Evolutionary conservation across 169 alveolate genomes (phyloP).

Genomic region (Prorocentrum cordatum): DNA sequence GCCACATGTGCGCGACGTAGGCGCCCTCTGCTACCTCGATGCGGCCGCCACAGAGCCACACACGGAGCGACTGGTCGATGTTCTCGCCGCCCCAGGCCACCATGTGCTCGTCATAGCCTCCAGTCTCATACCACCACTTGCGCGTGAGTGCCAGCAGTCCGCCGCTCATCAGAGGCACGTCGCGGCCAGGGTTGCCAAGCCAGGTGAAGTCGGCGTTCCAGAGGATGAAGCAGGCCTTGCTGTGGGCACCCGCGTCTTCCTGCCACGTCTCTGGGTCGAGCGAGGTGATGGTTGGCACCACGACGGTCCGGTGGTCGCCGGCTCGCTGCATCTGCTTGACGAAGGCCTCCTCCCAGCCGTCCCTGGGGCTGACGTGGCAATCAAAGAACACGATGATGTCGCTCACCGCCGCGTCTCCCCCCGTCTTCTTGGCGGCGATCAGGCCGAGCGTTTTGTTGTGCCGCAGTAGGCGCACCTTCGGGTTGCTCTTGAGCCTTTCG

Average conservation of each 20-base stretch:
- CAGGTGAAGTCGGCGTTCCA: conserved; percentile 66
- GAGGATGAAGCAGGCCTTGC: conserved; percentile 25
- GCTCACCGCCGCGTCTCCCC: conserved; percentile 56
- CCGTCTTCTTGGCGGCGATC: conserved; percentile 62
- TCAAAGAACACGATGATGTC: conserved; percentile 32
- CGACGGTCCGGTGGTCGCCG: conserved; percentile 54
- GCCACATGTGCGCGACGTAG: conserved; percentile 68
- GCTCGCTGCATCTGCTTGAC: conserved; percentile 54
- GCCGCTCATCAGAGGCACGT: conserved; percentile 68
- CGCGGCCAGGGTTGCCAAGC: conserved; percentile 41
- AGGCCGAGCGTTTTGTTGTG: conserved; percentile 50
- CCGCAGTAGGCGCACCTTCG: no score
- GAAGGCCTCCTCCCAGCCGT: conserved; percentile 46
- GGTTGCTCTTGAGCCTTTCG: no score
- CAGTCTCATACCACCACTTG: conserved; percentile 43
- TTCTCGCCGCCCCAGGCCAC: conserved; percentile 68
- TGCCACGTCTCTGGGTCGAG: conserved; percentile 67
- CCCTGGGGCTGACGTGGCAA: conserved; percentile 46
- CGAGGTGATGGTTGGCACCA: conserved; percentile 56
- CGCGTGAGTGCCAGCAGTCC: conserved; percentile 47
- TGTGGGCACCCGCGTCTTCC: conserved; percentile 5
- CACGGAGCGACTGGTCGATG: conserved; percentile 56
- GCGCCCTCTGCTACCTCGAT: conserved; percentile 59
- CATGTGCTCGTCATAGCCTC: conserved; percentile 22
- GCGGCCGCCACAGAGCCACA: conserved; percentile 65